Evolutionary conservation across 2,329 filamentous ascomycete species (phyloP).

Genomic region (Cordyceps militaris): DNA sequence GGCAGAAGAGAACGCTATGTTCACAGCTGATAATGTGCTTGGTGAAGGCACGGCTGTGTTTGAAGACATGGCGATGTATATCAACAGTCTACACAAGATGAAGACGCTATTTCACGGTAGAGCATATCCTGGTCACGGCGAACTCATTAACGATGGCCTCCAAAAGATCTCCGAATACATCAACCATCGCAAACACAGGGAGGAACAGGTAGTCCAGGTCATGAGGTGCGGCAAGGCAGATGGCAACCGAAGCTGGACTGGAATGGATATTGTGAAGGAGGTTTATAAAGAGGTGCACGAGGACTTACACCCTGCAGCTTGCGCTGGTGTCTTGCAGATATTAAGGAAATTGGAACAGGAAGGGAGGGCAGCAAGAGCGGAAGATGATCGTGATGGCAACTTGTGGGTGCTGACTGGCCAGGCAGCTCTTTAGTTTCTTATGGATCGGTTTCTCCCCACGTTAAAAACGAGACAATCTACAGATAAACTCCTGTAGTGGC

Average conservation of each 20-base stretch:
- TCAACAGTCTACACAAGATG: slow-evolving; percentile 65
- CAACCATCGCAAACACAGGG: slow-evolving; percentile 68
- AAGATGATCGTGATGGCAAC: slow-evolving; percentile 16
- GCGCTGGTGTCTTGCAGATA: slow-evolving; percentile 69
- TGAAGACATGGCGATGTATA: slow-evolving; percentile 64
- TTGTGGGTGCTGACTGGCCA: slow-evolving; percentile 18
- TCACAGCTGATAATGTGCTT: slow-evolving; percentile 83
- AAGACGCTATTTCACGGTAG: slow-evolving; percentile 53
- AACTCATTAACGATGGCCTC: slow-evolving; percentile 65
- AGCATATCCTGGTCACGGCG: slow-evolving; percentile 84
- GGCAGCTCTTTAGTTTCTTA: slow-evolving; percentile 18
- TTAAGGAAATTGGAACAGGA: slow-evolving; percentile 71
- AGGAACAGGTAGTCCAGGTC: slow-evolving; percentile 66
- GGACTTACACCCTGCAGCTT: slow-evolving; percentile 67
- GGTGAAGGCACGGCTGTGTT: slow-evolving; percentile 84
- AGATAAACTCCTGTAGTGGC: neutral
- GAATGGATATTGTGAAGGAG: slow-evolving; percentile 77
- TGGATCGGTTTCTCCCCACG: neutral
- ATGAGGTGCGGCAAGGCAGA: slow-evolving; percentile 34
- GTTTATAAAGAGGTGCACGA: slow-evolving; percentile 78
- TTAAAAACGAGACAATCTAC: too few relatives aligned
- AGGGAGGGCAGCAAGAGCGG: slow-evolving; percentile 49
- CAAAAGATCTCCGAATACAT: slow-evolving; percentile 77
- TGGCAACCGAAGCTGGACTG: slow-evolving; percentile 46
- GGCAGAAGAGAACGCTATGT: slow-evolving; percentile 73